Conservation (phyloP, 148 eudicot species). For the Beta vulgaris region DNA sequence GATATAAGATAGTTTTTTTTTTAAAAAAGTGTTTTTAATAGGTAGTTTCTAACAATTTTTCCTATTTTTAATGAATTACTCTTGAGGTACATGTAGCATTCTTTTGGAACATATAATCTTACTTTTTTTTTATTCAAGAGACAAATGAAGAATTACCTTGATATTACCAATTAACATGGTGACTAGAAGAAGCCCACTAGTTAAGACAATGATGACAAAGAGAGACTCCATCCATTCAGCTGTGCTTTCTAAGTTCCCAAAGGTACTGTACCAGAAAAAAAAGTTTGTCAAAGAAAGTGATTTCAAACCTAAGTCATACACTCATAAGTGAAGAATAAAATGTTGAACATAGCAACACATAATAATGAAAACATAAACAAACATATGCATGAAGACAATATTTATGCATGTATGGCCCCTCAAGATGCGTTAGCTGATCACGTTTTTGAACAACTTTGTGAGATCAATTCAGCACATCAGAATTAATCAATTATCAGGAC, state of each 20-base stretch:
- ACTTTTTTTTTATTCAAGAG: neutral
- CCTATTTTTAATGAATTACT: no score
- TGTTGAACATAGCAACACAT: neutral
- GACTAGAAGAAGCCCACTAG: conserved; percentile 79
- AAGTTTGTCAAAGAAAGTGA: neutral
- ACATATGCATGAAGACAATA: neutral
- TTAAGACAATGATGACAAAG: conserved; percentile 77
- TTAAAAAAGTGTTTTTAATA: no score
- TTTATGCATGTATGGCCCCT: neutral
- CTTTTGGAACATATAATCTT: no score
- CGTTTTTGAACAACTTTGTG: neutral
- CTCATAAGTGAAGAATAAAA: neutral
- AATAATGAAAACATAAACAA: neutral
- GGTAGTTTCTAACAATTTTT: no score
- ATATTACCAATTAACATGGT: conserved; percentile 97
- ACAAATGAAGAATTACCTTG: conserved; percentile 48
- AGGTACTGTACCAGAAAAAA: conserved; percentile 51
- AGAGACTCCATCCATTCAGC: conserved; percentile 87
- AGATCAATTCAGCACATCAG: neutral
- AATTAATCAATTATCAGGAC: neutral
- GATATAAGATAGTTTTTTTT: no score
- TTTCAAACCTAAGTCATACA: neutral
- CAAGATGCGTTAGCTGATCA: neutral
- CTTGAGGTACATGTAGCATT: no score
- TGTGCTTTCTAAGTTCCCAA: conserved; percentile 90